phyloP scores from a whole-genome alignment of 2,329 filamentous ascomycete species.

The Coniochaeta pulveracea region DNA sequence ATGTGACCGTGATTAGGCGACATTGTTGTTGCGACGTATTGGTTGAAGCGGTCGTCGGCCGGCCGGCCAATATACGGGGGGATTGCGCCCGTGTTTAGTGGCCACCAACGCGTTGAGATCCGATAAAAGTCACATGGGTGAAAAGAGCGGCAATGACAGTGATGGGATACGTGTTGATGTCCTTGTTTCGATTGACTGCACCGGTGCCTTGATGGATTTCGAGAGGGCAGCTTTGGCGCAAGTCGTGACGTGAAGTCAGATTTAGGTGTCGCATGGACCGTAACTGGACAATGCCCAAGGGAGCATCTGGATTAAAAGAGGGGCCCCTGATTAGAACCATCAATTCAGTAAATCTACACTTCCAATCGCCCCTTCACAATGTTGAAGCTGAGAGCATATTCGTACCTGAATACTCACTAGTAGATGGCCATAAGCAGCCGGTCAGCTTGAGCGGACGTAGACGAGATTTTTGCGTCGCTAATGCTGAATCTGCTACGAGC shows the following conservation, averaged over 20 bases:
- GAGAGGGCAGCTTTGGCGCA: constrained; percentile 36
- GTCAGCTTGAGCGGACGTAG: too few relatives aligned
- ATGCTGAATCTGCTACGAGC: too few relatives aligned
- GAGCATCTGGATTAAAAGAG: too few relatives aligned
- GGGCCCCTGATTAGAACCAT: too few relatives aligned
- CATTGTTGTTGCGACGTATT: constrained; percentile 45
- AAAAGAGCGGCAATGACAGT: constrained; percentile 39
- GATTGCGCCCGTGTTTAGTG: constrained; percentile 39
- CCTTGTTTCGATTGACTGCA: constrained; percentile 26
- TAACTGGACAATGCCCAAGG: too few relatives aligned
- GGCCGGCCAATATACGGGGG: constrained; percentile 45
- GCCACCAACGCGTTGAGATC: constrained; percentile 30
- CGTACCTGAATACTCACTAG: too few relatives aligned
- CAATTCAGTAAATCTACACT: too few relatives aligned
- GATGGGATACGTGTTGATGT: constrained; percentile 33
- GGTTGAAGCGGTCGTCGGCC: constrained; percentile 33
- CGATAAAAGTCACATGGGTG: constrained; percentile 36
- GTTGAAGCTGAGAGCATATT: too few relatives aligned
- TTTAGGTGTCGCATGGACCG: too few relatives aligned
- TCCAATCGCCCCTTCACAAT: too few relatives aligned
- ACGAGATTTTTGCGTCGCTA: too few relatives aligned
- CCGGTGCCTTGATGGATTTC: constrained; percentile 39
- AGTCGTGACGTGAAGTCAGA: constrained; percentile 46
- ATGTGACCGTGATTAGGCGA: constrained; percentile 56
- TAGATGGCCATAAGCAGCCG: too few relatives aligned